Evolutionary conservation across 177 flowering plant species (phyloP).

Genomic region (Vitis hybrid): DNA sequence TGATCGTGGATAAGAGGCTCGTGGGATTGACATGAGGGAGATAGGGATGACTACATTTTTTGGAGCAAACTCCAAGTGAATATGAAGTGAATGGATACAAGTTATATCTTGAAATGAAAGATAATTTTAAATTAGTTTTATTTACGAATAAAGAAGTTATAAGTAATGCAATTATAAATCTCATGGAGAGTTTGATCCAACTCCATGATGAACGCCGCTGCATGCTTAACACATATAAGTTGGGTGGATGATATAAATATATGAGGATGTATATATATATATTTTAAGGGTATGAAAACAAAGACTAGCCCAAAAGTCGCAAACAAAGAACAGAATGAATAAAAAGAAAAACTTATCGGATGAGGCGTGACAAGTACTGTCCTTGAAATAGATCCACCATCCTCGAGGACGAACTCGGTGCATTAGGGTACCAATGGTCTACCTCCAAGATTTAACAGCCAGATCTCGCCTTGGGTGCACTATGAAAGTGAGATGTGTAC

Average conservation of each 20-base stretch:
- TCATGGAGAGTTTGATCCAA: not conserved
- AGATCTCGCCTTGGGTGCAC: too few species aligned
- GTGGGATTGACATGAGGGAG: not conserved
- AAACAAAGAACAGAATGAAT: too few species aligned
- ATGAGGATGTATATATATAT: too few species aligned
- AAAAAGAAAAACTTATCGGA: too few species aligned
- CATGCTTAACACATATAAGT: not conserved
- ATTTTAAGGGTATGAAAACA: too few species aligned
- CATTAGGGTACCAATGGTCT: too few species aligned
- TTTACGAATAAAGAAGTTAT: not conserved
- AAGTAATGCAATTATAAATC: not conserved
- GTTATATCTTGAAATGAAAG: not conserved
- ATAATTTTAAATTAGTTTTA: not conserved
- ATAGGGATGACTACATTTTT: not conserved
- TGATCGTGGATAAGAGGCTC: not conserved
- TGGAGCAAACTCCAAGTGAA: not conserved
- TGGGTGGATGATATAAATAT: not conserved
- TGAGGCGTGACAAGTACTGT: accelerated
- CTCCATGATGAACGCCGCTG: not conserved
- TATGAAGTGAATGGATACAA: not conserved
- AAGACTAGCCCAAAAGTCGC: accelerated
- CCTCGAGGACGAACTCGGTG: too few species aligned
- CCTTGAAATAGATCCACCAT: too few species aligned
- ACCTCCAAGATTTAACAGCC: too few species aligned
- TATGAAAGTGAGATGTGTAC: too few species aligned